Conservation (phyloP, 2,329 filamentous ascomycete genomes). For the Botryosphaeria agaves region DNA sequence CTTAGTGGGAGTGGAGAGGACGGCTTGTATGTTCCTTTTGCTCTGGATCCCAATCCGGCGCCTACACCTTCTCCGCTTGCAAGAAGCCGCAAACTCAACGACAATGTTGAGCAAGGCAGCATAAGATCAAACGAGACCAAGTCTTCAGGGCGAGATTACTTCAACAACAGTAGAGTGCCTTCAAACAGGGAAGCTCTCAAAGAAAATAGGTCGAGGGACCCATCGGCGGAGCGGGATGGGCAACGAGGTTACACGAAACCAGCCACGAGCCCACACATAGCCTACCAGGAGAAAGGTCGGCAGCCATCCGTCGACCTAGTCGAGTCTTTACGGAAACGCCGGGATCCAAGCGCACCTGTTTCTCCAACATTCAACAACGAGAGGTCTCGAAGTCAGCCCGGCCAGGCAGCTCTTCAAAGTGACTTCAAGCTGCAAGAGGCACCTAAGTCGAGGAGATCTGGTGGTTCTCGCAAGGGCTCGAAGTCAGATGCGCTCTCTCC, state of each 20-base stretch:
- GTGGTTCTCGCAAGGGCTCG: constrained; percentile 27
- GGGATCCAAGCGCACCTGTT: constrained; percentile 13
- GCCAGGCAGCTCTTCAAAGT: too few species aligned
- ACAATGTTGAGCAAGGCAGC: constrained; percentile 8
- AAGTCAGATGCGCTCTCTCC: constrained; percentile 20
- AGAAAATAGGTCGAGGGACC: constrained; percentile 25
- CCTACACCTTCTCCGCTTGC: constrained; percentile 20
- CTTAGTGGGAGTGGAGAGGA: constrained; percentile 42
- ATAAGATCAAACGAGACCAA: constrained; percentile 11
- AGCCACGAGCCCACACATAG: constrained; percentile 64
- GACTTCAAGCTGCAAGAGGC: constrained; percentile 67
- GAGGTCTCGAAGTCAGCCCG: too few species aligned
- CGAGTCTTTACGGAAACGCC: constrained; percentile 32
- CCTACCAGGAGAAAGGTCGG: constrained; percentile 71
- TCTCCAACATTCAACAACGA: constrained; percentile 11
- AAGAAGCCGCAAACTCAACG: constrained; percentile 14
- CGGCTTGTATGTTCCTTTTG: constrained; percentile 31
- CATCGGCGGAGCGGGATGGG: constrained; percentile 25
- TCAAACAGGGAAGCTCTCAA: constrained; percentile 23
- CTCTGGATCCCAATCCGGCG: constrained; percentile 30
- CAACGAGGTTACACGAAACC: constrained; percentile 9
- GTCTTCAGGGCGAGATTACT: constrained; percentile 23
- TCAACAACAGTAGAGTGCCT: constrained; percentile 17
- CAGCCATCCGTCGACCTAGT: constrained; percentile 44
- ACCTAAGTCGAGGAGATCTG: constrained; percentile 45